These are phyloP conservation scores for Nicotiana otophora DNA, from an alignment of 257 asterid genomes.

Conservation along the genomic window DNA sequence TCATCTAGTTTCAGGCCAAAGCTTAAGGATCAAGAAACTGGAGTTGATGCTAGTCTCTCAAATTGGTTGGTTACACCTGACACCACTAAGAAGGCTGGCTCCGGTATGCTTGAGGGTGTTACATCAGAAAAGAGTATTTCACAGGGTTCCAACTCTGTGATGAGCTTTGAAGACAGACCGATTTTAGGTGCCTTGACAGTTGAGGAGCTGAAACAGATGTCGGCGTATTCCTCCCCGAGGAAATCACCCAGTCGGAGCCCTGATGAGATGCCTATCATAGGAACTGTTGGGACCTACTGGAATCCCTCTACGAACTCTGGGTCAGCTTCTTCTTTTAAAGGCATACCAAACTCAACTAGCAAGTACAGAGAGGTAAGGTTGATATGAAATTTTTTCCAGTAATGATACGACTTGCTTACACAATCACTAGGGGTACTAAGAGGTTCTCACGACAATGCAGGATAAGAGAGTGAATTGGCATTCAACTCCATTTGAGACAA, in stretches of 20 bases:
- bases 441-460: conserved; percentile 38
- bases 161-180: conserved; percentile 81
- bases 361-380: conserved; percentile 79
- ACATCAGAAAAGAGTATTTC: conserved; percentile 28
- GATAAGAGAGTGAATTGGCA: conserved; percentile 86
- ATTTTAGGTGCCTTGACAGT: conserved; percentile 92
- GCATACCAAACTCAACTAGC: conserved; percentile 88
- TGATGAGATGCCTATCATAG: conserved; percentile 87
- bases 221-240: conserved; percentile 56
- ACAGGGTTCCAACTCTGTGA: conserved; percentile 39
- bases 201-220: conserved; percentile 76
- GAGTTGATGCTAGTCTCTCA: conserved; percentile 92
- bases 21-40: conserved; percentile 44
- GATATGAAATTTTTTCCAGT: not conserved
- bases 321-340: conserved; percentile 59
- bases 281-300: conserved; percentile 93
- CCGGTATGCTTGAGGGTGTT: too few species aligned
- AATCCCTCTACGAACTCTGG: conserved; percentile 28
- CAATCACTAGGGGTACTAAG: not conserved
- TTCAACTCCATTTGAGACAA: conserved; percentile 83
- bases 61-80: conserved; percentile 70
- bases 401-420: not conserved
- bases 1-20: conserved; percentile 30
- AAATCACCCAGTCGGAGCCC: conserved; percentile 86
- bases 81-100: conserved; percentile 32